Conservation (phyloP, 768 basidiomycete species). For the Xerocomus brunneocitrinus region DNA sequence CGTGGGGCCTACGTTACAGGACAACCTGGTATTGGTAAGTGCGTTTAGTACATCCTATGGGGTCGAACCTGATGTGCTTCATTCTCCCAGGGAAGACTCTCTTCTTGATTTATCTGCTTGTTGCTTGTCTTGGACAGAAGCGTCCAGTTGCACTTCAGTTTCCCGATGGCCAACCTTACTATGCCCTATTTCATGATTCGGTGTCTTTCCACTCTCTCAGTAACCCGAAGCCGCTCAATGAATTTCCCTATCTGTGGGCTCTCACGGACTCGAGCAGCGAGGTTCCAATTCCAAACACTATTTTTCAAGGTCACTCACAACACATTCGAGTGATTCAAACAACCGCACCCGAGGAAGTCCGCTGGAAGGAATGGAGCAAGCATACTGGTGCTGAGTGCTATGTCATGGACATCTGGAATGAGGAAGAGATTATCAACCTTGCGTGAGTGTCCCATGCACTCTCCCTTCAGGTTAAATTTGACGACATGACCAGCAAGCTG, state of each 20-base stretch:
- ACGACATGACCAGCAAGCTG: neutral
- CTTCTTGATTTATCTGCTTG: neutral
- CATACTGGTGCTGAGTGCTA: neutral
- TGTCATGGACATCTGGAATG: slow-evolving; percentile 1
- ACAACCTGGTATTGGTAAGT: slow-evolving; percentile 7
- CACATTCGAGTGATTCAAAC: neutral
- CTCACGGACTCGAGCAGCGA: neutral
- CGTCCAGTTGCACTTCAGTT: neutral
- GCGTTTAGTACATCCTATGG: no score
- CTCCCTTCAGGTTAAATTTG: neutral
- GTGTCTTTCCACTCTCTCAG: neutral
- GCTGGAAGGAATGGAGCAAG: slow-evolving; percentile 4
- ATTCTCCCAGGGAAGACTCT: neutral
- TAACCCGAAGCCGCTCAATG: neutral
- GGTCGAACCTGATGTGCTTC: neutral
- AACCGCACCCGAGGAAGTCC: neutral
- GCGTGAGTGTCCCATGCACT: neutral
- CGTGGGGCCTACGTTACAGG: neutral
- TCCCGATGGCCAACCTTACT: neutral
- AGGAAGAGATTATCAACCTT: neutral
- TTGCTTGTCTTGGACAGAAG: neutral
- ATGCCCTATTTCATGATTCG: neutral
- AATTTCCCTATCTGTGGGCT: neutral
- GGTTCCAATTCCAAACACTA: accelerated
- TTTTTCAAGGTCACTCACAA: neutral